Evolutionary conservation across 805 yeast genomes (phyloP), one percentile per base, ranked within the genome.

Genomic region (Wickerhamiella domercqiae): DNA sequence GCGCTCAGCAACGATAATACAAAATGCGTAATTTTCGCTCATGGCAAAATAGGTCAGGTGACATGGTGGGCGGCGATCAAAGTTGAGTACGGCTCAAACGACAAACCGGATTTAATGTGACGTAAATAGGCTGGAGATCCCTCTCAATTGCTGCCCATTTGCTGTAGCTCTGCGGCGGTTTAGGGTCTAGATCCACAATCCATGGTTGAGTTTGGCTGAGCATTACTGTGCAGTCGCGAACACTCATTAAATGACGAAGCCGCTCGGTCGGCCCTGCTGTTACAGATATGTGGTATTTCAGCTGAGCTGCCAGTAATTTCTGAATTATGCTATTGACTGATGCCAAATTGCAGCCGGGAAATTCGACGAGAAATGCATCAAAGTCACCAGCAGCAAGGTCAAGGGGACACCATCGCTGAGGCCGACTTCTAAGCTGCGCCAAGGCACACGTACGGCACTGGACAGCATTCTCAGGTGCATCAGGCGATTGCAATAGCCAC

Each of bases 361-460:
- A 7, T 5, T 7, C 30, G 5, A 6, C 21, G 9, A 16, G 6
- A 15, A 17, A 15, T 6, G 16, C 16, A 13, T 30, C 33, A 2
- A n/a, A 13, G n/a, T 58, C 57, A 2, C 45, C 41, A 25, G 60
- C 54, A 6, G 62, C 49, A 18, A 72, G 49, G 36, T 62, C 68
- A 17, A 67, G 46, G 1, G 73, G 68, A 46, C 78, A 72, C 47
- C 66, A 67, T 38, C 19, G 20, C 5, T 61, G 47, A 4, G 46
- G 36, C 11, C 52, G 49, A 26, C 53, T 54, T 22, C 63, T 59
- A 34, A 54, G 42, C 22, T 53, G 57, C 39, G 63, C 60, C 29
- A 71, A 55, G 39, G 75, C 75, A 47, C 80, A 73, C 3, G 76
- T 73, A 5, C 80, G 55, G 46, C 80, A 73, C 19, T 63, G 60